Evolutionary conservation across 257 asterid genomes (phyloP), one percentile per base, ranked within the genome.

Genomic region (Ajuga chamaepitys): DNA sequence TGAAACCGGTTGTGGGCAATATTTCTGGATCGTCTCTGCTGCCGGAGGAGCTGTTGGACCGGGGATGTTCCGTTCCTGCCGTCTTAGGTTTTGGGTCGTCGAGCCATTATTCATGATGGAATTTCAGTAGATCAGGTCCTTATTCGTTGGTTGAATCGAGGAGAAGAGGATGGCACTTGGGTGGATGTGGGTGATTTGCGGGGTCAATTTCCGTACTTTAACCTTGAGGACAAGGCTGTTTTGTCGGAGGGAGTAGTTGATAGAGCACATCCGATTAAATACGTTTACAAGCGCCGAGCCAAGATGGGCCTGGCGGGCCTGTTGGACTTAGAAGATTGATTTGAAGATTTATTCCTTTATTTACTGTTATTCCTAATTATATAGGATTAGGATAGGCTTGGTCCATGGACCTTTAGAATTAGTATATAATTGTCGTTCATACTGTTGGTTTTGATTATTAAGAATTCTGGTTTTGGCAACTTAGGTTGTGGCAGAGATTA

Each of bases 161-260:
- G 8, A 2, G 26, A 2, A 2, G 56, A 50, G 0, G 56, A 50
- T 0, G n/a, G n/a, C 0, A 50, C 56, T 7, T 50, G 56, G 56
- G 4, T 50, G 32, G 56, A 50, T 9, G 1, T 18, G 0, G 16
- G 5, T 0, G 32, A 48, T 20, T 1, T 50, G 1, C 16, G 7
- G 10, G 32, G 32, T 0, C 16, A 50, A 7, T 50, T 21, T 18
- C 55, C 55, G 0, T 2, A 50, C 0, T 50, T 50, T 14, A 9
- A 30, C 56, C 56, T 50, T 50, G 56, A 21, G 56, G 56, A 50
- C 56, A 50, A 21, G 32, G 56, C 16, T 20, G 32, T 21, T 50
- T 50, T 16, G 32, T 1, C 14, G 2, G 28, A 14, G 0, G 30
- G 32, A 3, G 56, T 5, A 21, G 10, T 20, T 50, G 56, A 50